Conservation (phyloP, 2,329 filamentous ascomycete genomes). For the Aotearoamyces nothofagi region DNA sequence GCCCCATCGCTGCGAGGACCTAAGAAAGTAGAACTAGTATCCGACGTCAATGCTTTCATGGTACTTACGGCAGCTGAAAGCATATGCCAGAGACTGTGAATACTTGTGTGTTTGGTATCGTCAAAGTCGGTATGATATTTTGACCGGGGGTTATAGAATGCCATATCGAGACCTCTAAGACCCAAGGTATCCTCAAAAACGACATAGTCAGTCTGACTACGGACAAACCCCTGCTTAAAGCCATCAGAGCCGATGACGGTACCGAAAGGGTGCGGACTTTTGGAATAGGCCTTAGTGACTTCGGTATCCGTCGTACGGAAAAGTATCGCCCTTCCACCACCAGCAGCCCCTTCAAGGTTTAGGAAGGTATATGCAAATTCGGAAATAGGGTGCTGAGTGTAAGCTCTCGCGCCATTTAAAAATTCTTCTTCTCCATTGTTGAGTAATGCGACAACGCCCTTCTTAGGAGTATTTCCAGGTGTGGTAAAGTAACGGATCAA, state of each 20-base stretch:
- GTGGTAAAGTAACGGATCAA: slow-evolving; percentile 75
- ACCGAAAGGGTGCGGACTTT: slow-evolving; percentile 63
- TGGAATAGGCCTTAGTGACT: slow-evolving; percentile 64
- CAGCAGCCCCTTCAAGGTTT: slow-evolving; percentile 89
- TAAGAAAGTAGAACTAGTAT: slow-evolving; percentile 51
- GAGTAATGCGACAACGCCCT: slow-evolving; percentile 69
- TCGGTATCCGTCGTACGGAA: slow-evolving; percentile 83
- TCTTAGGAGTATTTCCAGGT: slow-evolving; percentile 53
- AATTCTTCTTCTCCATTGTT: slow-evolving; percentile 97
- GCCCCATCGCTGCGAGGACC: slow-evolving; percentile 37
- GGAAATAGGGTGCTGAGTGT: slow-evolving; percentile 68
- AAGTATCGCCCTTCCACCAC: slow-evolving; percentile 72
- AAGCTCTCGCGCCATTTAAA: slow-evolving; percentile 73
- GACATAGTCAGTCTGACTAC: slow-evolving; percentile 80
- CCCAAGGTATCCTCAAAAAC: slow-evolving; percentile 67
- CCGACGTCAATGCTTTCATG: slow-evolving; percentile 52
- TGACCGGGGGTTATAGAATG: slow-evolving; percentile 69
- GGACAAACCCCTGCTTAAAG: slow-evolving; percentile 64
- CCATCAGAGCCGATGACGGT: slow-evolving; percentile 71
- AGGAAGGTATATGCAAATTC: slow-evolving; percentile 75
- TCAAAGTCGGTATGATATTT: slow-evolving; percentile 89
- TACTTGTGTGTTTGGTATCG: slow-evolving; percentile 64
- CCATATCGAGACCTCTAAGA: slow-evolving; percentile 77
- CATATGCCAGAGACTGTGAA: slow-evolving; percentile 78
- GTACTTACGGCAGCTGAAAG: slow-evolving; percentile 69